Conservation (phyloP, 164 flowering plant genomes). For the Hamamelis virginiana region DNA sequence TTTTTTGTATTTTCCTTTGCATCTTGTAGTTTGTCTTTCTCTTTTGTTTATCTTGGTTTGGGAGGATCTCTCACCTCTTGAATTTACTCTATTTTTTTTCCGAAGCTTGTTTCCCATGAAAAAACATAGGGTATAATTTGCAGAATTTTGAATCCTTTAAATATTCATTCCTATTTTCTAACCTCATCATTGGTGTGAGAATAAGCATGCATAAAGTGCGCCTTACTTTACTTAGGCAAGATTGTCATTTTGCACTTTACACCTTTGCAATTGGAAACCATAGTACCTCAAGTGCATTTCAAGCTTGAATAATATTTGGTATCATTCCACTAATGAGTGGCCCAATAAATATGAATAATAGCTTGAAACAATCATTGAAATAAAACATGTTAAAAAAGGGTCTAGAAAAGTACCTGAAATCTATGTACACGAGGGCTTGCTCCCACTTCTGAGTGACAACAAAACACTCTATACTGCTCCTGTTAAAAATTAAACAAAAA, state of each 20-base stretch:
- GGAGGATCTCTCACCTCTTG: too few species aligned
- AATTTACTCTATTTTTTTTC: too few species aligned
- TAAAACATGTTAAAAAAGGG: background rate
- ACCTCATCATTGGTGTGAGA: too few species aligned
- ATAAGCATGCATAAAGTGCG: background rate
- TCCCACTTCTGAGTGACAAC: constrained; percentile 37
- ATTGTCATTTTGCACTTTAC: background rate
- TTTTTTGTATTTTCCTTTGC: too few species aligned
- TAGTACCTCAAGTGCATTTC: background rate
- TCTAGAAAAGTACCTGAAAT: constrained; percentile 58
- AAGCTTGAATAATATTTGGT: background rate
- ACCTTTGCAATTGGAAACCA: background rate
- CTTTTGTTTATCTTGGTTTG: too few species aligned
- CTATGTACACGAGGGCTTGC: constrained; percentile 66
- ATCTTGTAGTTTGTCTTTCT: too few species aligned
- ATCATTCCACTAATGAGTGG: background rate
- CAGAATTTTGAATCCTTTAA: too few species aligned
- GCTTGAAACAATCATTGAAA: background rate
- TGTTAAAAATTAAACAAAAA: constrained; percentile 21
- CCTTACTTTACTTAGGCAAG: background rate
- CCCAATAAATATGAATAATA: background rate
- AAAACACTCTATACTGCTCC: constrained; percentile 63
- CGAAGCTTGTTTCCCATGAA: too few species aligned
- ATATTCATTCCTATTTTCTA: too few species aligned
- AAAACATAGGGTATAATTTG: too few species aligned